Evolutionary conservation across 208 protist species (phyloP).

Genomic region (Tritrichomonas musculus): DNA sequence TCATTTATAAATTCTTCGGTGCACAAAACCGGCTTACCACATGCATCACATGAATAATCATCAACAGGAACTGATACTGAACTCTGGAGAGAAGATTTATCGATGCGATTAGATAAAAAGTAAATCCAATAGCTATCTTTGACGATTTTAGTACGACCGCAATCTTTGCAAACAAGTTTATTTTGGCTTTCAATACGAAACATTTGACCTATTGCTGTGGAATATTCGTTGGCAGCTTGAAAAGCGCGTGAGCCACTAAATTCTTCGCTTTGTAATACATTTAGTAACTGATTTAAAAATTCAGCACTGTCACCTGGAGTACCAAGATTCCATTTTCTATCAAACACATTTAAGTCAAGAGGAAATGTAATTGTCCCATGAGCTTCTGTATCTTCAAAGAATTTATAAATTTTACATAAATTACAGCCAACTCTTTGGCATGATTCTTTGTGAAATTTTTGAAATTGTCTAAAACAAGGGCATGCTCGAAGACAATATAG

Average conservation of each 20-base stretch:
- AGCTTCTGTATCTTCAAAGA: not conserved
- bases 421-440: not conserved
- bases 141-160: not conserved
- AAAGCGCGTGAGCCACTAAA: not conserved
- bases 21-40: not conserved
- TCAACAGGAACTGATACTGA: not conserved
- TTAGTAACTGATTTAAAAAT: not conserved
- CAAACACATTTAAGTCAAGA: not conserved
- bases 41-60: not conserved
- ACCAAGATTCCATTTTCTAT: not conserved
- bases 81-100: not conserved
- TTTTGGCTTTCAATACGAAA: not conserved
- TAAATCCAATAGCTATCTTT: not conserved
- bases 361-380: not conserved
- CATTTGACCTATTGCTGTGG: slow-evolving; percentile 16
- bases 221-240: not conserved
- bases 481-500: not conserved
- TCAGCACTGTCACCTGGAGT: not conserved
- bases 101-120: not conserved
- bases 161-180: not conserved
- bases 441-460: not conserved
- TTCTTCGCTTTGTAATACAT: not conserved
- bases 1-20: not conserved
- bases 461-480: not conserved
- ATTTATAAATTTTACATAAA: not conserved